These are phyloP conservation scores for Hymenoscyphus scutula DNA, from an alignment of 2,329 filamentous ascomycete genomes.

Conservation along the genomic window DNA sequence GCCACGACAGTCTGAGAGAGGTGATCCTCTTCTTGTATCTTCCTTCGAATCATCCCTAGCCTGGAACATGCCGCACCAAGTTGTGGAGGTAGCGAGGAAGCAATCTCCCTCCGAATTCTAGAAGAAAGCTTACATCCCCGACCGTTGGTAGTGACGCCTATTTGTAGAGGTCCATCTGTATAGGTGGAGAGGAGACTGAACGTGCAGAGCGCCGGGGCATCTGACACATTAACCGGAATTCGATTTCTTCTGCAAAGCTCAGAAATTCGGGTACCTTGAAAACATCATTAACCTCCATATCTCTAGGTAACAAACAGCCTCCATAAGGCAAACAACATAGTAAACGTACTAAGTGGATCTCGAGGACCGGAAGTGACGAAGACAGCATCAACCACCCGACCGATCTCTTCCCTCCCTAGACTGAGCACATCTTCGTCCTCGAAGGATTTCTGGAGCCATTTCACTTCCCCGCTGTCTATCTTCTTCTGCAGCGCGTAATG, in stretches of 20 bases:
- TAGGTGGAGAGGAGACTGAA: constrained; percentile 89
- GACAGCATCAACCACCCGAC: constrained; percentile 79
- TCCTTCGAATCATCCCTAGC: constrained; percentile 69
- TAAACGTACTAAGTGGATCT: constrained; percentile 40
- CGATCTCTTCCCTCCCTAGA: constrained; percentile 78
- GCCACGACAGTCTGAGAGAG: constrained; percentile 33
- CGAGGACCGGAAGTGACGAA: constrained; percentile 71
- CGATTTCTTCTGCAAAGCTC: constrained; percentile 72
- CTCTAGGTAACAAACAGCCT: background rate
- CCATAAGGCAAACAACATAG: background rate
- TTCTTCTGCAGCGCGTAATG: constrained; percentile 59
- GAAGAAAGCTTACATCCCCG: constrained; percentile 92
- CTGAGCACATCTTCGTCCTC: constrained; percentile 68
- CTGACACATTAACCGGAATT: constrained; percentile 90
- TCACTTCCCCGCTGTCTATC: constrained; percentile 63
- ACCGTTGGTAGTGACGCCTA: constrained; percentile 94
- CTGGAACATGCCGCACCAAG: constrained; percentile 75
- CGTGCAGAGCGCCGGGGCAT: constrained; percentile 81
- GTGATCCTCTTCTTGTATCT: constrained; percentile 73
- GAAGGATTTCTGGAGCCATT: constrained; percentile 67
- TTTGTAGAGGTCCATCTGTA: constrained; percentile 85
- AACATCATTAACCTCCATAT: constrained; percentile 7
- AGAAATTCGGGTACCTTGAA: constrained; percentile 64
- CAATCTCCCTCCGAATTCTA: constrained; percentile 83
- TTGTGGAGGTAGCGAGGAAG: constrained; percentile 70